A percentile compares a stretch with the other conserved stretches of the same genome.
phyloP scores from a whole-genome alignment of 2,329 filamentous ascomycete species.

The Fusarium foetens region DNA sequence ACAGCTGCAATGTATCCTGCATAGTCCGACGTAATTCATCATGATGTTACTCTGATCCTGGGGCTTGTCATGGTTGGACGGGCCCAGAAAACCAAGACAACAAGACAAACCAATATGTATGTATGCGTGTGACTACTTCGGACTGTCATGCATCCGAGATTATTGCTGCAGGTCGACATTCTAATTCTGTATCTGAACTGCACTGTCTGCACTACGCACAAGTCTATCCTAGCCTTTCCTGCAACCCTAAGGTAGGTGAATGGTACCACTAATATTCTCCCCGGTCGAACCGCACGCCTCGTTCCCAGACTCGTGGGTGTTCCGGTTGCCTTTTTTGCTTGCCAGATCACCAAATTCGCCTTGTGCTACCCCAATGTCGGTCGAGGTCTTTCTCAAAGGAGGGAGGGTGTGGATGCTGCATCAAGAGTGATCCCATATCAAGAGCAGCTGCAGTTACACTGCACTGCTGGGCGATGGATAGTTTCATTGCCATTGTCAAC shows the following conservation, averaged over 20 bases:
- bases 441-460: background rate
- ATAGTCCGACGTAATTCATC: conserved; percentile 14
- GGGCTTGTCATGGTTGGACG: conserved; percentile 28
- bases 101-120: conserved; percentile 19
- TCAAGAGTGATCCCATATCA: conserved; percentile 35
- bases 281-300: conserved; percentile 16
- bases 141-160: conserved; percentile 43
- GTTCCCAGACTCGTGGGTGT: conserved; percentile 18
- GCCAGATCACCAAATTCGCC: conserved; percentile 23
- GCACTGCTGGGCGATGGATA: background rate
- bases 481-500: background rate
- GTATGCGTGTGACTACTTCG: conserved; percentile 42
- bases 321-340: conserved; percentile 33
- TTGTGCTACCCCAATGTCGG: conserved; percentile 16
- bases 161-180: conserved; percentile 44
- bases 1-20: background rate
- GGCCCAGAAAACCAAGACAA: conserved; percentile 4
- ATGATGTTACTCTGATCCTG: conserved; percentile 32
- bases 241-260: conserved; percentile 15
- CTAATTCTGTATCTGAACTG: conserved; percentile 26
- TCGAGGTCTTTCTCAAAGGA: conserved; percentile 21
- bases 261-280: conserved; percentile 19
- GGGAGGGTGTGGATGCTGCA: conserved; percentile 31
- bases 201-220: conserved; percentile 1
- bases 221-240: conserved; percentile 26